These are phyloP conservation scores for Colletotrichum sp. DNA, from an alignment of 2,329 filamentous ascomycete species.

Conservation along the genomic window DNA sequence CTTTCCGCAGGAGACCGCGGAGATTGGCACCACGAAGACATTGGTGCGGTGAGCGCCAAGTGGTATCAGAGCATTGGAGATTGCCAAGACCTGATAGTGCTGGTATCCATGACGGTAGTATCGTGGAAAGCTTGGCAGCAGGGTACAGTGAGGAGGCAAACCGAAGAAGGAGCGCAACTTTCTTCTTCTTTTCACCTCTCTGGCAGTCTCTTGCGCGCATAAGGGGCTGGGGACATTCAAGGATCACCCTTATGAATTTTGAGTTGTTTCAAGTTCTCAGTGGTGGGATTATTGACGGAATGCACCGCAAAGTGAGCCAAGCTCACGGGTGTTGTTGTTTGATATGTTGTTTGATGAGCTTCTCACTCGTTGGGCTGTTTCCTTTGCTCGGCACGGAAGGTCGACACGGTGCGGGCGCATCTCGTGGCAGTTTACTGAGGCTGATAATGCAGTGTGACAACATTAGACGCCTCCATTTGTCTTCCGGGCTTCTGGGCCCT, in stretches of 20 bases:
- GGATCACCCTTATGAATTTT: neutral
- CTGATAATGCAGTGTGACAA: neutral
- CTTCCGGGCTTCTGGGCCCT: neutral
- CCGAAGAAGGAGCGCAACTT: neutral
- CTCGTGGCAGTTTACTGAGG: neutral
- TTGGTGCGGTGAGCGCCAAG: neutral
- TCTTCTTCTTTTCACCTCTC: neutral
- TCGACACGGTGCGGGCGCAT: neutral
- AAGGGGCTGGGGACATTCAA: neutral
- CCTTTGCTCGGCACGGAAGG: neutral
- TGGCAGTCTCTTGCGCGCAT: neutral
- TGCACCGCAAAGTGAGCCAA: neutral
- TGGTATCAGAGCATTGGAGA: neutral
- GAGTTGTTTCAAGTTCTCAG: neutral
- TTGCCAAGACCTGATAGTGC: neutral
- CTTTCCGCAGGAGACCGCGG: neutral
- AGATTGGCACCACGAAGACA: neutral
- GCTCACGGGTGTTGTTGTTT: neutral
- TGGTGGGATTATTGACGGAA: neutral
- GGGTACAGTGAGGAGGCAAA: neutral
- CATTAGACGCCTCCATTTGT: neutral
- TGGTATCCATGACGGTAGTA: neutral
- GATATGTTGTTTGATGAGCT: neutral
- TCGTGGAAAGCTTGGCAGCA: slow-evolving; percentile 6
- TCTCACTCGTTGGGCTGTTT: neutral